phyloP scores from a whole-genome alignment of 768 basidiomycete genomes.

The Rhodocollybia butyracea region DNA sequence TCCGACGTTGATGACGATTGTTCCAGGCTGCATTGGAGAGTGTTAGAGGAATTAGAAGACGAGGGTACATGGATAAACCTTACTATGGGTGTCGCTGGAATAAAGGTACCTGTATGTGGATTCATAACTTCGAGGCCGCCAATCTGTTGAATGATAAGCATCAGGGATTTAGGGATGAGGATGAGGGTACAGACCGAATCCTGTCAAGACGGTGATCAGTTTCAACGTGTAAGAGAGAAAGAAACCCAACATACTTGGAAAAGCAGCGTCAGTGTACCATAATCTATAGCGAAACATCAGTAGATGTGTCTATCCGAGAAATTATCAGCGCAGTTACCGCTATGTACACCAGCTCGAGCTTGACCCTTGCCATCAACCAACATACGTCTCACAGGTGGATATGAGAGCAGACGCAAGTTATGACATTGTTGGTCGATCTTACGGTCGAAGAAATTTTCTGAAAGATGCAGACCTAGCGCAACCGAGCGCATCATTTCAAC shows the following conservation, averaged over 20 bases:
- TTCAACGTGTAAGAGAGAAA: background rate
- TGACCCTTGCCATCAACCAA: conserved; percentile 62
- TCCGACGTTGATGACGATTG: conserved; percentile 81
- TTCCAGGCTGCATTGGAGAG: conserved; percentile 57
- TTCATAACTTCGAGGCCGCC: conserved; percentile 50
- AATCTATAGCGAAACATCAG: conserved; percentile 43
- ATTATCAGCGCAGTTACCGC: conserved; percentile 39
- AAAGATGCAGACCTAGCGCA: conserved; percentile 72
- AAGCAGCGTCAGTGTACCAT: conserved; percentile 77
- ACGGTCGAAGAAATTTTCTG: conserved; percentile 72
- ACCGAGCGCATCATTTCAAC: conserved; percentile 79
- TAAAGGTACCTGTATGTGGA: conserved; percentile 68
- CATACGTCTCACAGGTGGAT: conserved; percentile 68
- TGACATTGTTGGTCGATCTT: conserved; percentile 77
- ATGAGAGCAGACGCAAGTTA: conserved; percentile 77
- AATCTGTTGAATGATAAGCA: background rate
- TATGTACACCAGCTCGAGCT: conserved; percentile 80
- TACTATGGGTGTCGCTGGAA: conserved; percentile 76
- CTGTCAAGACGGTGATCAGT: background rate
- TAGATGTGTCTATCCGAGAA: background rate
- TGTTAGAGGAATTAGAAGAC: background rate
- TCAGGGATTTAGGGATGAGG: no score
- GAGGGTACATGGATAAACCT: conserved; percentile 5
- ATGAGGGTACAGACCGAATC: conserved; percentile 1
- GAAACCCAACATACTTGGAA: conserved; percentile 53